Percentiles rank a stretch among this genome's conserved stretches.
Evolutionary conservation across 2,329 filamentous ascomycete genomes (phyloP).

Genomic region (Zymoseptoria crescenta): DNA sequence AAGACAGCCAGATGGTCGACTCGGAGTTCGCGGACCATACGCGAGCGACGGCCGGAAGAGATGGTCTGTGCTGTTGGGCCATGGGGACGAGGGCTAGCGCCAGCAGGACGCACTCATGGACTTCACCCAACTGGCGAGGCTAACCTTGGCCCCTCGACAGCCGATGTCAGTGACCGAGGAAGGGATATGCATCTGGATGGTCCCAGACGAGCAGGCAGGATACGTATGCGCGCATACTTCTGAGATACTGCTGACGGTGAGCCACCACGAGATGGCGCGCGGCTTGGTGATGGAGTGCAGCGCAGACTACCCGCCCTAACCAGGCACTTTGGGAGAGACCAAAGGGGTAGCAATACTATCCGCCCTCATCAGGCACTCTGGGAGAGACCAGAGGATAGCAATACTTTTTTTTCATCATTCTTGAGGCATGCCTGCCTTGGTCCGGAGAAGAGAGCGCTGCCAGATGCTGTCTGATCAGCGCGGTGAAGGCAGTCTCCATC

Average conservation of each 20-base stretch:
- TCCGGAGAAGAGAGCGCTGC: not conserved
- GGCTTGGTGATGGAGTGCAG: not conserved
- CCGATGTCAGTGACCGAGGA: not conserved
- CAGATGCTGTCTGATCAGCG: not conserved
- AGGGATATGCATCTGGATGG: not conserved
- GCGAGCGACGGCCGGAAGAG: not conserved
- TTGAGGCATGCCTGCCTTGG: not conserved
- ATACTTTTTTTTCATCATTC: not conserved
- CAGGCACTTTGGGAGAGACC: not conserved
- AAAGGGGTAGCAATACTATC: not conserved
- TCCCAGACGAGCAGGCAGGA: not conserved
- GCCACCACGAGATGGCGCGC: not conserved
- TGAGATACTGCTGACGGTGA: not conserved
- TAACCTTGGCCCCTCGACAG: not conserved
- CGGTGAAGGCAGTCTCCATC: not conserved
- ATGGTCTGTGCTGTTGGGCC: not conserved
- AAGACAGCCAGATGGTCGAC: not conserved
- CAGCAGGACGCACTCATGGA: not conserved
- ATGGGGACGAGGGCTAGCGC: not conserved
- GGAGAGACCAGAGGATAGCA: not conserved
- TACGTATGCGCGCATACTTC: not conserved
- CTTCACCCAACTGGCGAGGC: not conserved
- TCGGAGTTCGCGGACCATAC: not conserved
- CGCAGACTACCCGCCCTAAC: not conserved
- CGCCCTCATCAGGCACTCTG: not conserved